Base-by-base conservation (phyloP, 2,329 filamentous ascomycete genomes). In the Scytalidium sp. region DNA sequence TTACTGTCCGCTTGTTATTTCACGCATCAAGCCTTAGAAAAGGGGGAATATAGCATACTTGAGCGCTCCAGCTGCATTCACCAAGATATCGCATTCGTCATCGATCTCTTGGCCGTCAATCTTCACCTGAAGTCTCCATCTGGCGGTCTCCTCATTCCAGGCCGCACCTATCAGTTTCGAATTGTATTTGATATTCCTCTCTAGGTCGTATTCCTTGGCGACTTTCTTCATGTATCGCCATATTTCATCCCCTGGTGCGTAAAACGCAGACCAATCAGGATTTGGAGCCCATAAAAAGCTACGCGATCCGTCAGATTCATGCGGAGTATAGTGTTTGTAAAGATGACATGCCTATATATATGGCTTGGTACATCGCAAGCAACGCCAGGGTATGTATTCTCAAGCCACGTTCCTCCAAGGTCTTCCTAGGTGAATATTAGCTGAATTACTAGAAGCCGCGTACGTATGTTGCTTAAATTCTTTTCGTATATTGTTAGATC, bases 401-500 rank as follows among this genome's bases (percentile, higher is more conserved):
- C 79, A 54, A 72, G 71, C 79, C 80, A 83, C 0, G 79, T 82
- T 3, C 79, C 79, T 21, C 77, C 69, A 32, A 75, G 59, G 43
- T 70, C n/a, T n/a, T n/a, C n/a, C n/a, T n/a, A n/a, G n/a, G n/a
- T n/a, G n/a, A n/a, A n/a, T n/a, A n/a, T n/a, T n/a, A n/a, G n/a
- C n/a, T n/a, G n/a, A n/a, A n/a, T n/a, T n/a, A n/a, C n/a, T n/a
- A n/a, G n/a, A n/a, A n/a, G n/a, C n/a, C n/a, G n/a, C n/a, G n/a
- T n/a, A n/a, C n/a, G n/a, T n/a, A n/a, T n/a, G n/a, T n/a, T n/a
- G n/a, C n/a, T n/a, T n/a, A n/a, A n/a, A n/a, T 72, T 73, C 62
- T 79, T 79, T 60, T 81, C 78, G 1, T 81, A 57, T 32, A 88
- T 81, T 1, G 75, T 80, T 51, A 90, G 66, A 43, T 86, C 70